Evolutionary conservation across 495 filamentous ascomycete genomes (phyloP), one percentile per base, ranked within the genome.

Genomic region (Rusavskia elegans): DNA sequence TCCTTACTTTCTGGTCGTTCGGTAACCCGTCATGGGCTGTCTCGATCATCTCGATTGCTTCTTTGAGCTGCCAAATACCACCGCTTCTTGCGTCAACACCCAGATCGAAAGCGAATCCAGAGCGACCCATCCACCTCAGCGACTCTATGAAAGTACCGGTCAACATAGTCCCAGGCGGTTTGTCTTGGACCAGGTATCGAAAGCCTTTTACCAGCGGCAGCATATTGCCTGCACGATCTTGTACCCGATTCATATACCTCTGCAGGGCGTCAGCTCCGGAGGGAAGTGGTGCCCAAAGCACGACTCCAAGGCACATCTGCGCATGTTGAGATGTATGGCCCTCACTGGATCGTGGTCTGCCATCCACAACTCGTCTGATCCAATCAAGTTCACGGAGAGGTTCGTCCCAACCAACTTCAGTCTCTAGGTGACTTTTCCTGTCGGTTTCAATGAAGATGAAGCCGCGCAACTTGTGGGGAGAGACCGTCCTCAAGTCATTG

Each of bases 361-460:
- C 80, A 19, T 73, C 71, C 1, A 75, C 75, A 52, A 89, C 78
- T n/a, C 79, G 71, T 36, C 77, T 69, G 17, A 87, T 60, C 60
- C 78, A 81, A 17, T 71, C 70, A 10, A 93, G 71, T 64, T 94
- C 89, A 48, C 76, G 68, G n/a, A 95, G 68, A 1, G 83, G 80
- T 49, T 76, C 69, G 2, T 50, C 58, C 78, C 76, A 80, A 48
- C 70, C 69, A n/a, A 60, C 59, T 21, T 69, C 75, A 0, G 68
- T 50, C 11, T 70, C 70, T 2, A 80, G 60, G 46, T 74, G 74
- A 50, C 81, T 75, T 48, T 80, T 72, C 40, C 86, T 82, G 67
- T 93, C 88, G 16, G 84, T 79, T 65, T 94, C 89, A 39, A 93
- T 60, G 65, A 88, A 83, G 46, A 94, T 73, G 67, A 88, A 89